These are phyloP conservation scores for Septoria linicola DNA, from an alignment of 2,329 filamentous ascomycete genomes.

Conservation along the genomic window DNA sequence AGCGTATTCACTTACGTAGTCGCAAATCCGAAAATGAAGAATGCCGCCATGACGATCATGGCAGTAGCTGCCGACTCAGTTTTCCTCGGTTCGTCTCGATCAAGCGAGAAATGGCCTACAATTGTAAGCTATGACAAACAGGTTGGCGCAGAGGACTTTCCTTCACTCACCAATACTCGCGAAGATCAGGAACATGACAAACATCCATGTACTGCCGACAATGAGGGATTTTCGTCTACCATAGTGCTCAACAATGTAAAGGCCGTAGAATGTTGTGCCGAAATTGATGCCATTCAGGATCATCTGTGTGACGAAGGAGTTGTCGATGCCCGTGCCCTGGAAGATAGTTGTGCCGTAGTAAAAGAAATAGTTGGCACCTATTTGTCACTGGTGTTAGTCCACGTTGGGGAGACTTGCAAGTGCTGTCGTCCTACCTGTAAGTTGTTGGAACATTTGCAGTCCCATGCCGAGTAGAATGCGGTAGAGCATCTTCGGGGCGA, in stretches of 20 bases:
- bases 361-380: conserved; percentile 45
- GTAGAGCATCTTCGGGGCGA: conserved; percentile 64
- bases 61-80: conserved; percentile 53
- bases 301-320: conserved; percentile 46
- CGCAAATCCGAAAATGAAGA: conserved; percentile 66
- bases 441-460: conserved; percentile 53
- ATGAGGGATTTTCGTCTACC: conserved; percentile 48
- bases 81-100: conserved; percentile 36
- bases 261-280: conserved; percentile 45
- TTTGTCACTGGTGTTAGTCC: conserved; percentile 40
- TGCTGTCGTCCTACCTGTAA: conserved; percentile 53
- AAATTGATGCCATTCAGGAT: conserved; percentile 50
- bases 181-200: conserved; percentile 59
- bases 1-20: conserved; percentile 50
- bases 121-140: neutral
- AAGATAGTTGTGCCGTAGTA: conserved; percentile 49
- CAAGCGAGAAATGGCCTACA: conserved; percentile 45
- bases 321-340: conserved; percentile 36
- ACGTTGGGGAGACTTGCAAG: conserved; percentile 50
- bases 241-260: conserved; percentile 49
- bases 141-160: neutral
- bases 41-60: conserved; percentile 66
- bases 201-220: conserved; percentile 41
- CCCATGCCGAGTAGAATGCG: conserved; percentile 61
- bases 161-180: conserved; percentile 32